phyloP scores from a whole-genome alignment of 2,329 filamentous ascomycete genomes.

The Colletotrichum tropicale region DNA sequence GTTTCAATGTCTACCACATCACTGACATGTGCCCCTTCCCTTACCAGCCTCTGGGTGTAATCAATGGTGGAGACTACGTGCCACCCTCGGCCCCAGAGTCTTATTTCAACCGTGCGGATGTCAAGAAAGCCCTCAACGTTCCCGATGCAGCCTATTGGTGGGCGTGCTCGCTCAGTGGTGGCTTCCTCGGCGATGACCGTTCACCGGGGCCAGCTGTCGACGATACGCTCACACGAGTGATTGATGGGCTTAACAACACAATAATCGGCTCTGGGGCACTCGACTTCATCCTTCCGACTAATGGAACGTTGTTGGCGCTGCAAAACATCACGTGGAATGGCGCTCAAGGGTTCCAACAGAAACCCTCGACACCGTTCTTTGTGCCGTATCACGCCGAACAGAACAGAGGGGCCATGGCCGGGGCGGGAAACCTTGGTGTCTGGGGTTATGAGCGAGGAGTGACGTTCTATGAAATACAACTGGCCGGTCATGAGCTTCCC shows the following conservation, averaged over 20 bases:
- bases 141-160: constrained; percentile 39
- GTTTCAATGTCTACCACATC: constrained; percentile 82
- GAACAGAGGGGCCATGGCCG: constrained; percentile 23
- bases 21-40: constrained; percentile 72
- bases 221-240: constrained; percentile 27
- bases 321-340: constrained; percentile 78
- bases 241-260: constrained; percentile 34
- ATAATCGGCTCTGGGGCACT: constrained; percentile 32
- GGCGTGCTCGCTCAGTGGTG: constrained; percentile 27
- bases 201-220: constrained; percentile 1
- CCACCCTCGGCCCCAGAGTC: constrained; percentile 63
- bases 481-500: constrained; percentile 28
- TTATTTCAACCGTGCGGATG: constrained; percentile 75
- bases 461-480: constrained; percentile 18
- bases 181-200: constrained; percentile 25
- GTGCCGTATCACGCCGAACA: constrained; percentile 30
- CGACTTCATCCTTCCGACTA: constrained; percentile 64
- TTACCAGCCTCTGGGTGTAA: constrained; percentile 74
- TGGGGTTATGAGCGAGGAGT: constrained; percentile 20
- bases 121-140: constrained; percentile 72
- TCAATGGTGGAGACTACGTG: constrained; percentile 48
- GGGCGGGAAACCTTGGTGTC: constrained; percentile 10
- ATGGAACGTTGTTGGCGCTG: constrained; percentile 67
- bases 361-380: constrained; percentile 37
- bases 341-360: constrained; percentile 63